Evolutionary conservation across 2,329 filamentous ascomycete genomes (phyloP), one percentile per base, ranked within the genome.

Genomic region (Pseudocercospora macadamiae): DNA sequence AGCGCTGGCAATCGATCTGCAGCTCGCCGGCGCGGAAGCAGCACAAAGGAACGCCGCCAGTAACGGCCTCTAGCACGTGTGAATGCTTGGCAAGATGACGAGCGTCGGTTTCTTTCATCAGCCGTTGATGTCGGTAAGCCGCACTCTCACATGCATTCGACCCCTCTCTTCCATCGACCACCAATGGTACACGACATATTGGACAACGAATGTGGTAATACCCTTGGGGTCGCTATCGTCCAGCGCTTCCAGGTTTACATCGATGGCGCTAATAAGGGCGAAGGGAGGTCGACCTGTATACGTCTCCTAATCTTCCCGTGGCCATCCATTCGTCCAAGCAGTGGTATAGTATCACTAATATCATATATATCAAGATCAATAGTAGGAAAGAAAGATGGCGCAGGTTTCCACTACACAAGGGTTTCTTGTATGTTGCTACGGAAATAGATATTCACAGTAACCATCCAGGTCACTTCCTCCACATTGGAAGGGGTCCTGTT

Each of bases 71-170:
- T 26, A 49, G 47, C 47, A 49, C 47, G 47, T 49, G 26, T n/a
- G 26, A 21, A 39, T 39, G 21, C 47, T 49, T 49, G 47, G 47
- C 42, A 32, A n/a, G 26, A 49, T 49, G 47, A 49, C 47, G 26
- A 49, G 16, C n/a, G n/a, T 18, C 6, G 8, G 5, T 45, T 23
- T 12, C 26, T 18, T n/a, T n/a, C n/a, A n/a, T 18, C 42, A 21
- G 42, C 42, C 19, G 42, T 25, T 26, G 42, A 25, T 25, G 19
- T 21, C 42, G 42, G 19, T 21, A 21, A 12, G 42, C 21, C 42
- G 19, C 42, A 12, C 42, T 45, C 42, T 45, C 42, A 45, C 42
- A 45, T 45, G 42, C 42, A 45, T 14, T 25, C 25, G 19, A 23
- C 42, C 42, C 26, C 42, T 47, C 23, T 23, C 6, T 32, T 7